Evolutionary conservation across 805 yeast genomes (phyloP), one percentile per base, ranked within the genome.

Genomic region (Myxozyma vanderwaltii): DNA sequence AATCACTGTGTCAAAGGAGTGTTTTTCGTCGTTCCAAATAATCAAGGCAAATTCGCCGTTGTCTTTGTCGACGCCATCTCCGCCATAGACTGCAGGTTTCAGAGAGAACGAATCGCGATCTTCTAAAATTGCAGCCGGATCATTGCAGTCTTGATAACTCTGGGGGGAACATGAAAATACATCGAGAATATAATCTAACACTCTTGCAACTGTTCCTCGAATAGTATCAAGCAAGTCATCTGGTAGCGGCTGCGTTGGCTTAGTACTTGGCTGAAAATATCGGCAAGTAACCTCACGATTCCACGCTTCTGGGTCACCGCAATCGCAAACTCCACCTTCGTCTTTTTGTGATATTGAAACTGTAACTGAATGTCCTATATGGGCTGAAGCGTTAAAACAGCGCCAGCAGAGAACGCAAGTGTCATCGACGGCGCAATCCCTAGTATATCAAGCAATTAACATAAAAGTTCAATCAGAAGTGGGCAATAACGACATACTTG

Each of bases 281-380:
- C 77, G 76, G 70, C 96, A 89, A 13, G 75, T 68, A 44, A 83
- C 75, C 1, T 77, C 72, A 15, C 71, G 72, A 3, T 76, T 79
- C 91, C 95, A 90, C 0, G 95, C 95, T 68, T 88, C 96, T 0
- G 84, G 82, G 68, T 90, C 96, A 3, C 96, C 96, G 71, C 96
- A 89, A 69, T 89, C 96, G 71, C 95, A 88, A 19, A 86, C 87
- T 0, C 94, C 94, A 39, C 91, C 89, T 58, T 82, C 82, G 59
- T 79, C 86, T 23, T 73, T 67, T 53, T 88, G 77, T 44, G 82
- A 82, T 5, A 88, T 82, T 40, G 82, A 77, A 17, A 84, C 81
- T 56, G 85, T 82, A 7, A 88, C 85, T 48, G 83, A 81, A 71
- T 91, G 98, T 46, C 84, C 92, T 36, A 70, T 69, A 72, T 91